Evolutionary conservation across 495 filamentous ascomycete genomes (phyloP), one percentile per base, ranked within the genome.

Genomic region (Copromyces sp.): DNA sequence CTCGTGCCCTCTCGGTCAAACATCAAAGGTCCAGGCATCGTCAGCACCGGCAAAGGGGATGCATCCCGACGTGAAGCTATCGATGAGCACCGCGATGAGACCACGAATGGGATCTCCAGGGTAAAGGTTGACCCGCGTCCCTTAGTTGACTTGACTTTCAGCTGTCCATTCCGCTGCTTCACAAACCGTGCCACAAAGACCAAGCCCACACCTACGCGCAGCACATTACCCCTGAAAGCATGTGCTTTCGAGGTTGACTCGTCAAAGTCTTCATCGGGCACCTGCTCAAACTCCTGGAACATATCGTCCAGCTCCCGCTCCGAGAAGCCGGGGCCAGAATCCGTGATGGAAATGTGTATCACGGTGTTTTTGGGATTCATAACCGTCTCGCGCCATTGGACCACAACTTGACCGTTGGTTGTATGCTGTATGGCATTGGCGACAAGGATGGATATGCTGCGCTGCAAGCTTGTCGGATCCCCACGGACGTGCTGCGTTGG

Each of bases 401-500:
- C 86, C 9, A 83, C 86, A 14, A 95, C 84, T 3, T 83, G 82
- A 7, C 93, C 92, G 29, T 80, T 77, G 0, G 74, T 78, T 7
- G 93, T 94, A 75, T 93, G 83, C 73, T 95, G 88, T 59, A 96
- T 87, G 1, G 93, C 92, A 77, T 96, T 95, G 6, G 90, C 90
- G 2, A 87, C 89, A 38, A 96, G 78, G 71, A 94, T 94, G 0
- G 87, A 87, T 38, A 96, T 87, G 0, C 89, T 89, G 73, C 94
- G 92, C 3, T 92, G 86, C 6, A 95, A 81, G 20, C 87, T 85
- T 24, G 89, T 82, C 71, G 91, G 89, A 75, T 95, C 93, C 1
- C 93, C 93, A 32, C 91, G 81, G 1, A 94, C 90, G 8, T 82
- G 75, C 44, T 81, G 79, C 0, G 92, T 91, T 20, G 92, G 70